Evolutionary conservation across 1,284 basidiomycete genomes (phyloP), one percentile per base, ranked within the genome.

Genomic region (Mycena sp.): DNA sequence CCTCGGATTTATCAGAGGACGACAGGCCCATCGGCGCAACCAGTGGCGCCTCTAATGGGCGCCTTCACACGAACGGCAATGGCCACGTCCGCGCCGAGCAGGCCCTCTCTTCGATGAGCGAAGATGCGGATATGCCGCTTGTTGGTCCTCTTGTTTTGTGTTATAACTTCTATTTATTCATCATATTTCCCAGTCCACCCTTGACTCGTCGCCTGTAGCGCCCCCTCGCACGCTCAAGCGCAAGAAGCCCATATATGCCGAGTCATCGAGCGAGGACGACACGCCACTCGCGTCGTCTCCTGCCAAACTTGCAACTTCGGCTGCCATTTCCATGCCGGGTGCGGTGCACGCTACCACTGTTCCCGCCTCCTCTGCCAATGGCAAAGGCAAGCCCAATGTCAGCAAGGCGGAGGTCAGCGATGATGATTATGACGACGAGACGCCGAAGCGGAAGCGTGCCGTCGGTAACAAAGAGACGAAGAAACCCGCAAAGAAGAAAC

Each of bases 211-310:
- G 67, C 71, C 80, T 70, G 76, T 82, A 68, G 81, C 81, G 44
- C 78, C 81, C 46, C 73, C 78, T 58, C 79, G 80, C 49, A 72
- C 72, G 49, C 68, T 81, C 64, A 92, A 91, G 76, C 86, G 88
- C 72, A 89, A 88, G 79, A 85, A 84, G 69, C 73, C 79, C 17
- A 71, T 76, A 16, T 80, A 81, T 58, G 78, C 78, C 19, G 83
- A 84, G 16, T 81, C 75, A 63, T 83, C 85, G 35, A 90, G 87
- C 69, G 89, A 89, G n/a, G 89, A 91, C 67, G 89, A 92, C 65
- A 80, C 78, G 26, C 90, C 90, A 44, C 83, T 92, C 46, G 89
- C 89, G 50, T 89, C 88, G 40, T 90, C 90, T 28, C 88, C 89
- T 21, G 80, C 77, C 11, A 91, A 90, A 76, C 79, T 77, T 59